Conservation (phyloP, 805 yeast genomes). For the Helenozyma rhizophorensis region DNA sequence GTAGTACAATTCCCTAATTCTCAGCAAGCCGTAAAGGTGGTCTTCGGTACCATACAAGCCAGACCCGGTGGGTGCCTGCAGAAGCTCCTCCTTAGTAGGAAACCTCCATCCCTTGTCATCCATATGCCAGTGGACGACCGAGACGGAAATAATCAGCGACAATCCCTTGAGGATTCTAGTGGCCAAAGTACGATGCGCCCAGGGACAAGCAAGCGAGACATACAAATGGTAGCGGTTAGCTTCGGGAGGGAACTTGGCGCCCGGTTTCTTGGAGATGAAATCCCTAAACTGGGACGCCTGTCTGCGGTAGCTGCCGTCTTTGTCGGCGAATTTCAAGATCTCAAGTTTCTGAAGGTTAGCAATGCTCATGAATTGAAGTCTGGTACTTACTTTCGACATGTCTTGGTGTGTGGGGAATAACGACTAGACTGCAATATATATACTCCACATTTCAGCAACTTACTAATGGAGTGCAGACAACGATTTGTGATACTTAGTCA, state of each 20-base stretch:
- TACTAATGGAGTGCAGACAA: no score
- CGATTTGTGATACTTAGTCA: no score
- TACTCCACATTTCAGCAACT: no score
- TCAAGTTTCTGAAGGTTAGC: slow-evolving; percentile 26
- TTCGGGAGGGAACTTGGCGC: slow-evolving; percentile 68
- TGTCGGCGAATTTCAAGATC: slow-evolving; percentile 46
- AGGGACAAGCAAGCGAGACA: slow-evolving; percentile 89
- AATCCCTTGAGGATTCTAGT: slow-evolving; percentile 70
- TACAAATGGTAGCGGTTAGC: slow-evolving; percentile 79
- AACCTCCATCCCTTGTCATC: slow-evolving; percentile 90
- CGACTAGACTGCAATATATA: no score
- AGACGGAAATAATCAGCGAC: slow-evolving; percentile 51
- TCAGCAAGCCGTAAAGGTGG: slow-evolving; percentile 50
- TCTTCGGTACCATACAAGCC: slow-evolving; percentile 34
- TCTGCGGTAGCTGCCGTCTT: slow-evolving; percentile 55
- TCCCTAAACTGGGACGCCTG: slow-evolving; percentile 58
- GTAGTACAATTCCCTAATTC: slow-evolving; percentile 68
- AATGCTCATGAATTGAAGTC: background rate
- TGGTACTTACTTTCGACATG: slow-evolving; percentile 3
- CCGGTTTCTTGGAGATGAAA: slow-evolving; percentile 51
- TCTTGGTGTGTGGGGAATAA: no score
- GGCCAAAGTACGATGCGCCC: slow-evolving; percentile 88
- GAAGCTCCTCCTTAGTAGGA: slow-evolving; percentile 43
- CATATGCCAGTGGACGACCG: slow-evolving; percentile 90
- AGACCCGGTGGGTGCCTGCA: slow-evolving; percentile 47